Evolutionary conservation across 345 rosid genomes (phyloP).

Genomic region (Cardamine chenopodiifolia): DNA sequence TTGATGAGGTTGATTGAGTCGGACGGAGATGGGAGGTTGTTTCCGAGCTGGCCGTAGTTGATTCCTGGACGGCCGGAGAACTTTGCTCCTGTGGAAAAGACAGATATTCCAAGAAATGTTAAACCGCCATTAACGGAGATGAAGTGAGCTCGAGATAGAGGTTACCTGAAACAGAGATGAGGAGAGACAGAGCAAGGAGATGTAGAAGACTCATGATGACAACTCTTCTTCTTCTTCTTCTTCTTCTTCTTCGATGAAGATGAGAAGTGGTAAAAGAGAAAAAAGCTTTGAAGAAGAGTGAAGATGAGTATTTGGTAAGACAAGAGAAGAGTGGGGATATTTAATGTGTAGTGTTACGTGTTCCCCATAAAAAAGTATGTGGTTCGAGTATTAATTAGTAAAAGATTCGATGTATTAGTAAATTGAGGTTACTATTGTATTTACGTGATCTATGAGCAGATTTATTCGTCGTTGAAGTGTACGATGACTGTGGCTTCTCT

Average conservation of each 20-base stretch:
- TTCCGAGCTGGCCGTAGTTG: conserved; percentile 80
- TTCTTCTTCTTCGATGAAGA: conserved; percentile 7
- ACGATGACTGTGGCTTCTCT: background rate
- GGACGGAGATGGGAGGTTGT: conserved; percentile 65
- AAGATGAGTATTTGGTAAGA: conserved; percentile 1
- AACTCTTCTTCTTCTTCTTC: conserved; percentile 10
- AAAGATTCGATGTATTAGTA: background rate
- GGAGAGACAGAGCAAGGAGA: conserved; percentile 42
- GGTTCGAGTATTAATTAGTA: background rate
- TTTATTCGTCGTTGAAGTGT: background rate
- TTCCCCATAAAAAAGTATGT: background rate
- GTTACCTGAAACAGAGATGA: conserved; percentile 46
- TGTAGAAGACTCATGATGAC: conserved; percentile 39
- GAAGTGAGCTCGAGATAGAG: background rate
- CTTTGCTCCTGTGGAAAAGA: conserved; percentile 48
- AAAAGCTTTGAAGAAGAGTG: background rate
- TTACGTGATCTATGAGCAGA: background rate
- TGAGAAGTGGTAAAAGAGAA: background rate
- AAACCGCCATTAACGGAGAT: conserved; percentile 1
- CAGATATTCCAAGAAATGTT: background rate
- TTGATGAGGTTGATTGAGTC: conserved; percentile 54
- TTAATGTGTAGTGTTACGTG: conserved; percentile 31
- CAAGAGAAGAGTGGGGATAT: conserved; percentile 32
- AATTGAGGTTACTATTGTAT: background rate
- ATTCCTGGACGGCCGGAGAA: conserved; percentile 62